These are phyloP conservation scores for Chalciporus sphaerocephalus DNA, from an alignment of 768 basidiomycete genomes.

Conservation along the genomic window DNA sequence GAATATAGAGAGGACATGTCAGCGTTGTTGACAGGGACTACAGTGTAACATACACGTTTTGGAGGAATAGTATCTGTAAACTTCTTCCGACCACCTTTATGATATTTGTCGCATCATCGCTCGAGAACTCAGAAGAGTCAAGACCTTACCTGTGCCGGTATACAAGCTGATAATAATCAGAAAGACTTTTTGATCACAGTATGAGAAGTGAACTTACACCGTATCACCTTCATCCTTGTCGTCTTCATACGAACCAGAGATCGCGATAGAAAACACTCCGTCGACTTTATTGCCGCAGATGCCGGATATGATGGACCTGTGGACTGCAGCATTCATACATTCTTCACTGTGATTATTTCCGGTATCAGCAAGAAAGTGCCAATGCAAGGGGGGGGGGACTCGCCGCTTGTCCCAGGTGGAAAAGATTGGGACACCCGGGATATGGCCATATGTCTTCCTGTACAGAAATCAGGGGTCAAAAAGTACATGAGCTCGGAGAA, in stretches of 20 bases:
- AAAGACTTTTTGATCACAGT: background rate
- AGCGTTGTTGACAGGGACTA: background rate
- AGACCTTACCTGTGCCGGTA: slow-evolving; percentile 18
- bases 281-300: slow-evolving; percentile 15
- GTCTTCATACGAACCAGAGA: slow-evolving; percentile 23
- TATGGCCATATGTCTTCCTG: slow-evolving; percentile 24
- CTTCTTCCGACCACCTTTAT: slow-evolving; percentile 18
- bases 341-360: background rate
- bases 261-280: slow-evolving; percentile 17
- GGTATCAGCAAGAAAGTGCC: no score
- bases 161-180: slow-evolving; percentile 21
- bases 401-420: slow-evolving; percentile 17
- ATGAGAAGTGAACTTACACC: slow-evolving; percentile 18
- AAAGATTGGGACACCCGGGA: slow-evolving; percentile 24
- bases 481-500: background rate
- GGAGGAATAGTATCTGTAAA: slow-evolving; percentile 8
- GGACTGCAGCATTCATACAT: slow-evolving; percentile 18
- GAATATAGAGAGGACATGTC: slow-evolving; percentile 8
- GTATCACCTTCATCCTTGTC: slow-evolving; percentile 24
- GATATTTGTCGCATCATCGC: no score
- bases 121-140: no score
- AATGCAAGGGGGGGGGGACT: background rate
- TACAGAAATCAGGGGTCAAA: background rate
- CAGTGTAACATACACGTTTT: slow-evolving; percentile 19
- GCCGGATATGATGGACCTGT: slow-evolving; percentile 11